Percentiles rank a stretch among this genome's conserved stretches.
Conservation (phyloP, 306 rosid species). For the Prunus dulcis region DNA sequence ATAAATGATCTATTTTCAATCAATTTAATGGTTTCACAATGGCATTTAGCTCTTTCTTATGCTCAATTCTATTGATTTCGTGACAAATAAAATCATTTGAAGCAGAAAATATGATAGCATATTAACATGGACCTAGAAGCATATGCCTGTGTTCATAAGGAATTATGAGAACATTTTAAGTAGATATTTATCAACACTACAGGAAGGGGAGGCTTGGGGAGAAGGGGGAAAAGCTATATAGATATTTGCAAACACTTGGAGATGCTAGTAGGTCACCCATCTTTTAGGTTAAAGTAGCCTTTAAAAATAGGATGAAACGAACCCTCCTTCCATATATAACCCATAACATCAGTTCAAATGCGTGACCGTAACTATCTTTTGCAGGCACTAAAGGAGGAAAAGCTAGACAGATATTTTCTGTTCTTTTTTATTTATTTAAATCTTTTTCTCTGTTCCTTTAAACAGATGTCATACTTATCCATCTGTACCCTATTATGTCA, state of each 20-base stretch:
- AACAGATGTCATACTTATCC: constrained; percentile 20
- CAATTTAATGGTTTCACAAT: no score
- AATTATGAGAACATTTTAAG: background rate
- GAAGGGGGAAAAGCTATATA: background rate
- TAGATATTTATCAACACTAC: background rate
- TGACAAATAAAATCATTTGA: no score
- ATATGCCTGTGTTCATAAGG: background rate
- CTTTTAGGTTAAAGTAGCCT: background rate
- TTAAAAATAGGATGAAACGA: background rate
- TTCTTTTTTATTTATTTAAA: background rate
- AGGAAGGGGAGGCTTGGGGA: background rate
- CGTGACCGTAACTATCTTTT: constrained; percentile 15
- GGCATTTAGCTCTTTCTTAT: no score
- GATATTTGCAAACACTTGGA: constrained; percentile 1
- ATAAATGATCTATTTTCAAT: background rate
- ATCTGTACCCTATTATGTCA: constrained; percentile 37
- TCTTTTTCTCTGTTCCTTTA: background rate
- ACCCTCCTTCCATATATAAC: background rate
- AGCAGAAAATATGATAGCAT: no score
- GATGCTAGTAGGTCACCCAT: background rate
- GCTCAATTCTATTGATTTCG: no score
- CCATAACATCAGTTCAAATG: constrained; percentile 15
- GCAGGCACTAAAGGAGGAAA: constrained; percentile 3
- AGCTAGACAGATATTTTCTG: background rate
- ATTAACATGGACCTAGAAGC: background rate